Evolutionary conservation across 2,329 filamentous ascomycete species (phyloP).

Genomic region (Microsporum audouinii): DNA sequence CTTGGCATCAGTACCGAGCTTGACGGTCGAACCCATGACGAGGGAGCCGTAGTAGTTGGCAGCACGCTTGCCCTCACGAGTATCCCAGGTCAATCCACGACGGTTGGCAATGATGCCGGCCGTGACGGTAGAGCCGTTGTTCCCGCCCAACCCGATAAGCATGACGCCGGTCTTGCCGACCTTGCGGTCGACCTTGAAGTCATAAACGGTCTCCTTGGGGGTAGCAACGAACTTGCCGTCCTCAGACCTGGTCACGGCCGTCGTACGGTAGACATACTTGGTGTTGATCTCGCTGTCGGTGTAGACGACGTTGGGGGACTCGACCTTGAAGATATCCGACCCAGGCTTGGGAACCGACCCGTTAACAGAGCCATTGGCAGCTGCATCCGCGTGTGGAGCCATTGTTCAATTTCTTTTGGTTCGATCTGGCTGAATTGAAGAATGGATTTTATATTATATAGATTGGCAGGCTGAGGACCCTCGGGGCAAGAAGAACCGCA

Average conservation of each 20-base stretch:
- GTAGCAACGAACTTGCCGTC: constrained; percentile 70
- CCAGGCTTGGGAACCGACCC: constrained; percentile 34
- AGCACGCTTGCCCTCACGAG: constrained; percentile 70
- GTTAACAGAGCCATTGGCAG: constrained; percentile 44
- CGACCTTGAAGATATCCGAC: constrained; percentile 63
- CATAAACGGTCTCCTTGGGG: constrained; percentile 80
- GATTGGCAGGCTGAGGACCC: constrained; percentile 14
- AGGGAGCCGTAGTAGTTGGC: constrained; percentile 98
- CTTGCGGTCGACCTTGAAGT: constrained; percentile 95
- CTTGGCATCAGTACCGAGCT: constrained; percentile 77
- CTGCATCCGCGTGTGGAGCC: constrained; percentile 77
- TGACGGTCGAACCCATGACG: constrained; percentile 93
- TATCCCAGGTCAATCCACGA: constrained; percentile 77
- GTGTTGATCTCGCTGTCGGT: constrained; percentile 77
- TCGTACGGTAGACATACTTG: constrained; percentile 95
- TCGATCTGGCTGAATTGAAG: constrained; percentile 23
- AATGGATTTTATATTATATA: constrained; percentile 2
- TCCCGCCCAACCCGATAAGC: constrained; percentile 95
- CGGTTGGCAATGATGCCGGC: constrained; percentile 96
- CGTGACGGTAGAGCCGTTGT: constrained; percentile 95
- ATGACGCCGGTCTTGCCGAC: constrained; percentile 91
- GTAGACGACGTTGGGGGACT: constrained; percentile 87
- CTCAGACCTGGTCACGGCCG: constrained; percentile 58
- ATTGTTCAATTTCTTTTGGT: constrained; percentile 42
- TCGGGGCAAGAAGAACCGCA: constrained; percentile 8